These are phyloP conservation scores for Nidularia pulvinata DNA, from an alignment of 768 basidiomycete genomes.

Conservation along the genomic window DNA sequence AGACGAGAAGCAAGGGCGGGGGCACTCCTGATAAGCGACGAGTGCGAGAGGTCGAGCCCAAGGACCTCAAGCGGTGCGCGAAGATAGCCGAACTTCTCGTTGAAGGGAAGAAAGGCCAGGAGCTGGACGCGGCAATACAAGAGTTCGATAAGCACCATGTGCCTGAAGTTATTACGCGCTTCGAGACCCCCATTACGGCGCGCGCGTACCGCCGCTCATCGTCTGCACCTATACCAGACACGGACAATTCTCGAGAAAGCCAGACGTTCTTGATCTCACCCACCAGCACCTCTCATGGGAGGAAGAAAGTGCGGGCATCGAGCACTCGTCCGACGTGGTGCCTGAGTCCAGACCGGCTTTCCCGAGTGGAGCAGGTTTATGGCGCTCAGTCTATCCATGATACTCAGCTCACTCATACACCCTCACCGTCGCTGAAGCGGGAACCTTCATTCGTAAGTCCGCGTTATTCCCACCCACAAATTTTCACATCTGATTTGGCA, in stretches of 20 bases:
- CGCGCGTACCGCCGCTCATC: slow-evolving; percentile 56
- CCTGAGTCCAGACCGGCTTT: slow-evolving; percentile 8
- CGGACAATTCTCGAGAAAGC: background rate
- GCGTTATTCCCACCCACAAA: background rate
- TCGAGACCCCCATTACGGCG: slow-evolving; percentile 73
- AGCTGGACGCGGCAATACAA: slow-evolving; percentile 52
- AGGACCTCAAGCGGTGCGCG: slow-evolving; percentile 62
- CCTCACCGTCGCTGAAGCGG: no score
- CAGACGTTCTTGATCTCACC: background rate
- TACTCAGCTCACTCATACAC: slow-evolving; percentile 25
- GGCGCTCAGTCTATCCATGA: slow-evolving; percentile 29
- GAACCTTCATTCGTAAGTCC: slow-evolving; percentile 42
- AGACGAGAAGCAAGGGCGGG: slow-evolving; percentile 37
- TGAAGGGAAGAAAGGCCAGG: slow-evolving; percentile 52
- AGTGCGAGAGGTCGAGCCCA: slow-evolving; percentile 60
- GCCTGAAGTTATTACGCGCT: slow-evolving; percentile 66
- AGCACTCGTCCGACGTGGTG: slow-evolving; percentile 19
- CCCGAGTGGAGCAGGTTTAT: slow-evolving; percentile 23
- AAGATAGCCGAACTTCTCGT: slow-evolving; percentile 68
- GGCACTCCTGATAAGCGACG: slow-evolving; percentile 43
- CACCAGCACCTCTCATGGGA: no score
- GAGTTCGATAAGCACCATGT: slow-evolving; percentile 54
- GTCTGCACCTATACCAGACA: background rate
- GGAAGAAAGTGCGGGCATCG: slow-evolving; percentile 18
- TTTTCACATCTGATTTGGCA: background rate